These are phyloP conservation scores for Vitis hybrid DNA, from an alignment of 177 flowering plant species.

Conservation along the genomic window DNA sequence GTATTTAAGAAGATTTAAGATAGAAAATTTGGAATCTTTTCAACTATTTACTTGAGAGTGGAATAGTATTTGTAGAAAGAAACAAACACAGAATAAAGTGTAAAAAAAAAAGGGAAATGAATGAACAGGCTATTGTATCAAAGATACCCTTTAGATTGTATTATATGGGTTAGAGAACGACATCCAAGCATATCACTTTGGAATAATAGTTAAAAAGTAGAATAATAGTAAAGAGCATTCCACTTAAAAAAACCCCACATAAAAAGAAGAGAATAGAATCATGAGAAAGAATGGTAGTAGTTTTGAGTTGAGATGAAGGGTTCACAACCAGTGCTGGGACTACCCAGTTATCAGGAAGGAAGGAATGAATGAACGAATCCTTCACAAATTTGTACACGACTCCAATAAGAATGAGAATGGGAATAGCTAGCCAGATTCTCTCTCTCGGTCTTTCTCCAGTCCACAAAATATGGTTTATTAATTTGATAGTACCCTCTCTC, in stretches of 20 bases:
- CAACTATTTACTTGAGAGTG: no score
- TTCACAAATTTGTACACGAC: background rate
- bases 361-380: background rate
- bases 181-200: conserved; percentile 16
- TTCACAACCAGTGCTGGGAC: background rate
- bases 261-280: conserved; percentile 49
- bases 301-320: conserved; percentile 10
- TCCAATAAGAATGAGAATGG: background rate
- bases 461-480: background rate
- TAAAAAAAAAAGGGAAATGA: background rate
- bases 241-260: conserved; percentile 26
- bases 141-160: background rate
- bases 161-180: background rate
- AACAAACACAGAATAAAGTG: no score
- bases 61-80: no score
- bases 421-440: no score
- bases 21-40: background rate
- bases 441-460: background rate
- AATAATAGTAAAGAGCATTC: conserved; percentile 26
- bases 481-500: background rate
- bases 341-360: background rate
- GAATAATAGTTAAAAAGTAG: conserved; percentile 17
- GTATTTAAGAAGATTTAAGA: background rate
- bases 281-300: conserved; percentile 27
- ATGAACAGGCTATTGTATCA: no score